Base-by-base conservation (phyloP, 345 rosid species). In the Eucalyptus erythrocorys region DNA sequence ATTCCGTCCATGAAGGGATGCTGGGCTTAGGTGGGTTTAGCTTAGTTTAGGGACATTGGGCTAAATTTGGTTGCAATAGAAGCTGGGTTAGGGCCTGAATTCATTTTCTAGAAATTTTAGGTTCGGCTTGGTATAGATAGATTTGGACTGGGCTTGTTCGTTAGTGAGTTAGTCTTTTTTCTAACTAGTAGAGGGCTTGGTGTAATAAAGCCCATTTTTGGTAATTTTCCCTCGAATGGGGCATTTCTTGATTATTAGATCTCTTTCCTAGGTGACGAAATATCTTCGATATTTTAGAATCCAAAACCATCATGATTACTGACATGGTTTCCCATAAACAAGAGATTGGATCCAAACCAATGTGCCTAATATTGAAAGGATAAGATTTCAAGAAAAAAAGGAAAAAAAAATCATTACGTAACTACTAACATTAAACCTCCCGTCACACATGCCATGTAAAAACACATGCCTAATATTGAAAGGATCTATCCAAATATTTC, bases 311-410 rank as follows among this genome's bases (percentile, higher is more conserved):
- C 48, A 89, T 89, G 89, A 85, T 88, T 87, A 89, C 88, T 81
- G 61, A 61, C 27, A 47, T 32, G 40, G 45, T n/a, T 47, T 86
- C 92, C 91, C 91, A 87, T 89, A 91, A 64, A 57, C 59, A 53
- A 89, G 89, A 68, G 86, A 87, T 85, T 48, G 89, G 89, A 91
- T 90, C 90, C 89, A 88, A 80, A 90, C 92, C 88, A 91, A 91
- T 89, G 87, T 89, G 91, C 76, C 48, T 57, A n/a, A 59, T 37
- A 6, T 34, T 19, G 26, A 37, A 37, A 76, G 82, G 82, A 7
- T 76, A 53, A 76, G 88, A 43, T 43, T 6, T 37, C 30, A 86
- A 40, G 68, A 40, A 42, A 45, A 57, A 57, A 57, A 45, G 48
- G 13, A 19, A 57, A 43, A n/a, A n/a, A 10, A 10, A 10, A 40